Evolutionary conservation across 73 alveolate genomes (phyloP).

Genomic region (Effrenium voratum): DNA sequence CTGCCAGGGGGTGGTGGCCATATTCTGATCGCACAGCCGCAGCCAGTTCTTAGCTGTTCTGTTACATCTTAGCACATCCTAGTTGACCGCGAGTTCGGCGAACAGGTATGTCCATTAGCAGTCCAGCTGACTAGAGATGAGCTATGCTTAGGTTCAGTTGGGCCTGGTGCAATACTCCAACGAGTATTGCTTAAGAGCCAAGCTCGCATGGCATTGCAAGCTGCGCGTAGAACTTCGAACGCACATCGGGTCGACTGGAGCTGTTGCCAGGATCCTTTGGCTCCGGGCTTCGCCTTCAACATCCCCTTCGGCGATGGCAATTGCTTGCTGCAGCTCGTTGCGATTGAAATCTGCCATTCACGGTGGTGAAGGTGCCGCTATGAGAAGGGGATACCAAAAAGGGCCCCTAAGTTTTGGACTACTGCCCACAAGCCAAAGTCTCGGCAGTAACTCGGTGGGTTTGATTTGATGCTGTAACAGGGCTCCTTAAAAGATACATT

Average conservation of each 20-base stretch:
- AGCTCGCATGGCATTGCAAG: too few species aligned
- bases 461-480: too few species aligned
- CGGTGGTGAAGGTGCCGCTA: not conserved
- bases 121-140: not conserved
- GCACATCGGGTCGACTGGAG: too few species aligned
- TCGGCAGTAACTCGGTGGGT: too few species aligned
- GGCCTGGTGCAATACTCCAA: too few species aligned
- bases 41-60: too few species aligned
- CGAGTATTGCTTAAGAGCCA: too few species aligned
- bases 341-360: not conserved
- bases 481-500: too few species aligned
- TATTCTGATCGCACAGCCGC: too few species aligned
- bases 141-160: not conserved
- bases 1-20: too few species aligned
- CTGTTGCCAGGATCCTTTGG: slow-evolving; percentile 50
- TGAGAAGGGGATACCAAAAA: not conserved
- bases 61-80: not conserved
- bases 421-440: not conserved
- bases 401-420: not conserved
- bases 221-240: too few species aligned
- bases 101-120: not conserved
- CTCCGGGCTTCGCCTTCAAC: slow-evolving; percentile 89
- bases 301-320: slow-evolving; percentile 87
- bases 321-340: slow-evolving; percentile 39
- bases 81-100: not conserved